Evolutionary conservation across 805 yeast genomes (phyloP).

Genomic region (Candida andamanensis): DNA sequence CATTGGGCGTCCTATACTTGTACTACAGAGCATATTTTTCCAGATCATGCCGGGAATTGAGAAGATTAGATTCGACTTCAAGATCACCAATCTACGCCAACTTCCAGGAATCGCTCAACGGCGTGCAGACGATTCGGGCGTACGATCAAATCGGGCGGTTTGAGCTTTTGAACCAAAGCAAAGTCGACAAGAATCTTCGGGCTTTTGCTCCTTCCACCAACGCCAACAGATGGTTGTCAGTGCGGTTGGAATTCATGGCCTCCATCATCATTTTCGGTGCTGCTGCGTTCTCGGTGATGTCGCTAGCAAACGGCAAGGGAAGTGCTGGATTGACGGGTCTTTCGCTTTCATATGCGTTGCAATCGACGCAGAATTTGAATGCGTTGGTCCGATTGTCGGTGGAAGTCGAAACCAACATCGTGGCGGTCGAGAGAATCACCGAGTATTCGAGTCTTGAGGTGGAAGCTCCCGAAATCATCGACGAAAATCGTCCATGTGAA

Average conservation of each 20-base stretch:
- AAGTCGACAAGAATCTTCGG: slow-evolving; percentile 80
- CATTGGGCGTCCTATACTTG: slow-evolving; percentile 58
- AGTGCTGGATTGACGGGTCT: slow-evolving; percentile 92
- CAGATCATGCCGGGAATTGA: slow-evolving; percentile 72
- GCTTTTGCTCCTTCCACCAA: slow-evolving; percentile 89
- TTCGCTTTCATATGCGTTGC: slow-evolving; percentile 87
- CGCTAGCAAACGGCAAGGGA: slow-evolving; percentile 60
- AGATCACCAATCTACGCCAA: slow-evolving; percentile 81
- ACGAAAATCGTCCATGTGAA: slow-evolving; percentile 53
- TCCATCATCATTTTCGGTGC: slow-evolving; percentile 82
- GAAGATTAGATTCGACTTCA: slow-evolving; percentile 75
- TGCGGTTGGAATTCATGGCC: slow-evolving; percentile 85
- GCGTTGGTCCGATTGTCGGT: slow-evolving; percentile 99
- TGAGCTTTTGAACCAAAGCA: slow-evolving; percentile 54
- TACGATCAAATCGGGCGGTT: slow-evolving; percentile 63
- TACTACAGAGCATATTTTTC: slow-evolving; percentile 73
- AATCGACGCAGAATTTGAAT: slow-evolving; percentile 85
- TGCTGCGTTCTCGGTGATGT: slow-evolving; percentile 71
- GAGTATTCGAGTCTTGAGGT: slow-evolving; percentile 75
- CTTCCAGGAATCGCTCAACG: slow-evolving; percentile 75
- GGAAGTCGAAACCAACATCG: slow-evolving; percentile 95
- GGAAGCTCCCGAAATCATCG: slow-evolving; percentile 75
- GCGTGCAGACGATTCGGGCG: slow-evolving; percentile 71
- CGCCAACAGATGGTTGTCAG: slow-evolving; percentile 96
- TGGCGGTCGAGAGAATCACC: slow-evolving; percentile 88